Evolutionary conservation across 768 basidiomycete species (phyloP).

Genomic region (Mycena belliarum): DNA sequence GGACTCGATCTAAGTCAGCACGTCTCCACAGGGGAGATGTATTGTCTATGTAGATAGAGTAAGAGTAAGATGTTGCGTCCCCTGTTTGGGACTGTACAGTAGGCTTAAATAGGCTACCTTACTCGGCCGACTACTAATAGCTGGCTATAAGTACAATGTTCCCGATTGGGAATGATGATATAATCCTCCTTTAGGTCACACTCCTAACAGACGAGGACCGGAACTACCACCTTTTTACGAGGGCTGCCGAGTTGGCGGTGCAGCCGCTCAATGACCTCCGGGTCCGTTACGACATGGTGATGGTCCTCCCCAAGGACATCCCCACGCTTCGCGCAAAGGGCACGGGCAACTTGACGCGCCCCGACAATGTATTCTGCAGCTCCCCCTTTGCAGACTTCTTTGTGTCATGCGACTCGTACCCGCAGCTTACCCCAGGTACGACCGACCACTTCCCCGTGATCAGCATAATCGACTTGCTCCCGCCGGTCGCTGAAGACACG

Average conservation of each 20-base stretch:
- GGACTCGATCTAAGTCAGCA: no score
- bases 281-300: not conserved
- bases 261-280: constrained; percentile 17
- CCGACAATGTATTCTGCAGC: not conserved
- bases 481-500: not conserved
- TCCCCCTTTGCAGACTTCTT: not conserved
- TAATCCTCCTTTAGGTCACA: no score
- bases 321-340: not conserved
- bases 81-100: no score
- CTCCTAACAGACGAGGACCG: no score
- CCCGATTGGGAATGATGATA: no score
- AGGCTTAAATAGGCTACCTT: no score
- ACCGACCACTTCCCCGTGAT: not conserved
- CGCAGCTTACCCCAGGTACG: not conserved
- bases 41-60: no score
- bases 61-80: no score
- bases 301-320: not conserved
- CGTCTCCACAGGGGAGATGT: no score
- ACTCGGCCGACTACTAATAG: no score
- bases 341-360: not conserved
- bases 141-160: no score
- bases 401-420: not conserved
- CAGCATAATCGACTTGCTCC: not conserved
- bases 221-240: constrained; percentile 30
- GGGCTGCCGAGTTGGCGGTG: not conserved